These are phyloP conservation scores for Eleusine coracana DNA, from an alignment of 176 grass and related monocot genomes.

Conservation along the genomic window DNA sequence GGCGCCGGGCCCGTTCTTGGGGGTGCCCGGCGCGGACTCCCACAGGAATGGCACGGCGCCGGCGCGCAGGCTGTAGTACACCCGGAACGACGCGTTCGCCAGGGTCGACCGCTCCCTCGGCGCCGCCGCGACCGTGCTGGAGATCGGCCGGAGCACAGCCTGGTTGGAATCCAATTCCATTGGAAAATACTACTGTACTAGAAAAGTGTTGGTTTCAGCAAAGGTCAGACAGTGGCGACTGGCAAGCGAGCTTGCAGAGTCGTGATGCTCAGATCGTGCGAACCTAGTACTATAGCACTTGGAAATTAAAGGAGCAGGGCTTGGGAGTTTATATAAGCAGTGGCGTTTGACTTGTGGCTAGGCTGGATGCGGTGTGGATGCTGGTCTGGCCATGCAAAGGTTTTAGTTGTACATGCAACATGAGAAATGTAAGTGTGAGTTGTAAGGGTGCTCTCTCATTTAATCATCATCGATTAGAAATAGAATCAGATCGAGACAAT, in stretches of 20 bases:
- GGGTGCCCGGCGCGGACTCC: conserved; percentile 55
- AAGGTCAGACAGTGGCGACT: not conserved
- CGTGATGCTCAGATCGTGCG: not conserved
- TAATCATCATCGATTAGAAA: not conserved
- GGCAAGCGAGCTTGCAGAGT: not conserved
- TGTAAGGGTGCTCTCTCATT: not conserved
- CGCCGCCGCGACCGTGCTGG: not conserved
- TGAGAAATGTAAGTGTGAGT: not conserved
- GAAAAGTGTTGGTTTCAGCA: not conserved
- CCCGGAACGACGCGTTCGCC: conserved; percentile 42
- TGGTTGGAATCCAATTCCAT: conserved; percentile 29
- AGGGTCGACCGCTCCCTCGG: conserved; percentile 41
- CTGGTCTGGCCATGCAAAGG: not conserved
- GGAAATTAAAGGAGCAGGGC: not conserved
- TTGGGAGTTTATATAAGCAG: conserved; percentile 13
- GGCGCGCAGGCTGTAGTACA: conserved; percentile 50
- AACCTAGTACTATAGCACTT: not conserved
- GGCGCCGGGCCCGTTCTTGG: conserved; percentile 26
- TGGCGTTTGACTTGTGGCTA: conserved; percentile 26
- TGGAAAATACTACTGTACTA: no score
- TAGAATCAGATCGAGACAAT: not conserved
- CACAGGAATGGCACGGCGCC: conserved; percentile 51
- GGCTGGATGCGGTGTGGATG: conserved; percentile 5
- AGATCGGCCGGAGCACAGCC: conserved; percentile 8
- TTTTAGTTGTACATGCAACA: not conserved